These are phyloP conservation scores for Leccinum ochraceum DNA, from an alignment of 768 basidiomycete species.

Conservation along the genomic window DNA sequence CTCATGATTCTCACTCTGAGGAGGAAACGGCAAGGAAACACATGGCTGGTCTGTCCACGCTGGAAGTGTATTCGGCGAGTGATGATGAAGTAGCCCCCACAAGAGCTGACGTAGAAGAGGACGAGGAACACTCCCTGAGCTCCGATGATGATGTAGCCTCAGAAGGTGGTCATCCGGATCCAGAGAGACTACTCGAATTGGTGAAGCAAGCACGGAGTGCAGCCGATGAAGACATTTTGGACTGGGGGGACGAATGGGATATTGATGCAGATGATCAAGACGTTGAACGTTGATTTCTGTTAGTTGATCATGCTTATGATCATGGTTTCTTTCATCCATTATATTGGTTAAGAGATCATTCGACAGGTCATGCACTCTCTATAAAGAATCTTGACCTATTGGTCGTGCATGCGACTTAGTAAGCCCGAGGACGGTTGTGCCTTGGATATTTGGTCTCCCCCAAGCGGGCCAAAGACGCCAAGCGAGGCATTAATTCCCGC, in stretches of 20 bases:
- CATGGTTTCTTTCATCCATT: background rate
- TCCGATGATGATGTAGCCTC: conserved; percentile 19
- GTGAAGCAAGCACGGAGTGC: conserved; percentile 23
- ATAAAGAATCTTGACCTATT: conserved; percentile 1
- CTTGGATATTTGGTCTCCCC: conserved; percentile 1
- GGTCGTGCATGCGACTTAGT: conserved; percentile 3
- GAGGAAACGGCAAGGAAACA: conserved; percentile 10
- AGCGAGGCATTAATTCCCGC: background rate
- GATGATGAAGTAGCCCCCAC: conserved; percentile 13
- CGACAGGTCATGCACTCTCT: conserved; percentile 3
- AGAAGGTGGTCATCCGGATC: conserved; percentile 18
- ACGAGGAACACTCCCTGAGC: conserved; percentile 8
- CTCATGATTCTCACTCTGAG: conserved; percentile 41
- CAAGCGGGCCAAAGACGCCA: background rate
- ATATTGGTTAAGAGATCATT: background rate
- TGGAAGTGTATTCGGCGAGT: conserved; percentile 28
- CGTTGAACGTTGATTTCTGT: background rate
- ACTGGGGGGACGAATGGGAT: conserved; percentile 36
- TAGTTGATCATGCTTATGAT: background rate
- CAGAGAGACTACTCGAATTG: conserved; percentile 23
- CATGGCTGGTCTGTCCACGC: conserved; percentile 18
- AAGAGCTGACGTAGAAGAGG: conserved; percentile 17
- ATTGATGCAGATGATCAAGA: conserved; percentile 14
- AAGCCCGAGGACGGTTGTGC: background rate
- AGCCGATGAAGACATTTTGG: conserved; percentile 31